These are phyloP conservation scores for Alternaria panax DNA, from an alignment of 2,329 filamentous ascomycete genomes.

Conservation along the genomic window DNA sequence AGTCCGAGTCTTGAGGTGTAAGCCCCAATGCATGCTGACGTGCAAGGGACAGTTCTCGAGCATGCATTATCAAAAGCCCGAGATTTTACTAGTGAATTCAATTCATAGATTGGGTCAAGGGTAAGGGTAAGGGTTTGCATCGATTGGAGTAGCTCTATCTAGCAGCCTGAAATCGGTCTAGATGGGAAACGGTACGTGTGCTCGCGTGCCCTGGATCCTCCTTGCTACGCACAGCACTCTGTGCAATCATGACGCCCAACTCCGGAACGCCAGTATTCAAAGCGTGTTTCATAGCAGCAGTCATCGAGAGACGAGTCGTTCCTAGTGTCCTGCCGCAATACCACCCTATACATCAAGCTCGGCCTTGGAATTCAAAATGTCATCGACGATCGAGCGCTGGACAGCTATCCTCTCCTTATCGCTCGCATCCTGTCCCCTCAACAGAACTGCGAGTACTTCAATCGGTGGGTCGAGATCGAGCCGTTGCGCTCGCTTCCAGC, in stretches of 20 bases:
- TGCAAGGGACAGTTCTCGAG: constrained; percentile 4
- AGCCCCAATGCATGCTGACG: constrained; percentile 25
- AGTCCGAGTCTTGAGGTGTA: constrained; percentile 9
- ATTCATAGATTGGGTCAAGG: not conserved
- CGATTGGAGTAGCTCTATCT: not conserved
- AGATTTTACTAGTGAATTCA: not conserved
- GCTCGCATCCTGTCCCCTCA: constrained; percentile 69
- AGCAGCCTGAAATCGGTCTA: not conserved
- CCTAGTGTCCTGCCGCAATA: not conserved
- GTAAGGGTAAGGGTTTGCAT: not conserved
- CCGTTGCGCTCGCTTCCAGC: constrained; percentile 85
- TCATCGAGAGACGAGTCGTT: not conserved
- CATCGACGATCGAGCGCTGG: constrained; percentile 78
- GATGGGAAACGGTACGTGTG: not conserved
- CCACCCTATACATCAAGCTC: constrained; percentile 42
- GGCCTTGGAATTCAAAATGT: constrained; percentile 61
- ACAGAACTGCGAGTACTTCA: constrained; percentile 84
- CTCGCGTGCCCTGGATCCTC: constrained; percentile 10
- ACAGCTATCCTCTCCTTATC: constrained; percentile 58
- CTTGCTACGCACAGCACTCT: not conserved
- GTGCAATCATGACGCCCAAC: constrained; percentile 3
- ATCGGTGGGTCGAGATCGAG: constrained; percentile 88
- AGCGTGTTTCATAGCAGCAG: not conserved
- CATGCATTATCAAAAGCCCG: not conserved
- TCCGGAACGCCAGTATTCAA: not conserved